Base-by-base conservation (phyloP, 1,284 basidiomycete genomes). In the Anthracocystis setariae region DNA sequence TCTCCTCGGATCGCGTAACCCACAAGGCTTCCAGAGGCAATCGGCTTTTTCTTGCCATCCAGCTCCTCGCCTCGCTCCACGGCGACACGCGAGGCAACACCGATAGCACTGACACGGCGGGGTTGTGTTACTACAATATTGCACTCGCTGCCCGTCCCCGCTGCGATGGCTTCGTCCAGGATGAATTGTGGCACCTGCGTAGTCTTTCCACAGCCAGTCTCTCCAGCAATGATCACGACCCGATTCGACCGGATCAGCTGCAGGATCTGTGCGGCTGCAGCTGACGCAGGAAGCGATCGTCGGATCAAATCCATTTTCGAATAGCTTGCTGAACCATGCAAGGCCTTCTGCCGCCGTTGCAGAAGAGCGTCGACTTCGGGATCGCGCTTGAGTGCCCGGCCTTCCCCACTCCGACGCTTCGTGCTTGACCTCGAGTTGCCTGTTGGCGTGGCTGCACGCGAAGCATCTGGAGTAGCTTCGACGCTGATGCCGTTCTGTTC, bases 1-100 rank as follows among this genome's bases (percentile, higher is more conserved):
- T 96, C 93, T n/a, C 94, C 94, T 52, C 93, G 88, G 63, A 96
- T 94, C 1, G 90, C 89, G 77, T 96, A 96, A 1, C 93, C 92
- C 21, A 94, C 90, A 8, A 91, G 57, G 38, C 63, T 69, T 23
- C 51, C 57, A 8, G 54, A 37, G 4, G 53, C 54, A 5, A 65
- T 66, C 13, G 48, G 38, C 32, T 54, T 64, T 18, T 73, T 73
- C 13, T 63, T 60, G 32, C 71, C 69, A 58, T 87, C 86, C 27
- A 87, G 76, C 65, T 93, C 91, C 66, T 94, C 90, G 20, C 90
- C 85, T 3, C 93, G 88, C 82, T 97, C 94, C 38, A 90, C 85
- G 7, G 92, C 92, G 15, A 97, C 94, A 55, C 94, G 90, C 17
- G 90, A 87, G 3, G 94, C 92, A 5, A 97, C 92, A 3, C 92